Evolutionary conservation across 2,329 filamentous ascomycete species (phyloP).

Genomic region (Talaromyces sp.): DNA sequence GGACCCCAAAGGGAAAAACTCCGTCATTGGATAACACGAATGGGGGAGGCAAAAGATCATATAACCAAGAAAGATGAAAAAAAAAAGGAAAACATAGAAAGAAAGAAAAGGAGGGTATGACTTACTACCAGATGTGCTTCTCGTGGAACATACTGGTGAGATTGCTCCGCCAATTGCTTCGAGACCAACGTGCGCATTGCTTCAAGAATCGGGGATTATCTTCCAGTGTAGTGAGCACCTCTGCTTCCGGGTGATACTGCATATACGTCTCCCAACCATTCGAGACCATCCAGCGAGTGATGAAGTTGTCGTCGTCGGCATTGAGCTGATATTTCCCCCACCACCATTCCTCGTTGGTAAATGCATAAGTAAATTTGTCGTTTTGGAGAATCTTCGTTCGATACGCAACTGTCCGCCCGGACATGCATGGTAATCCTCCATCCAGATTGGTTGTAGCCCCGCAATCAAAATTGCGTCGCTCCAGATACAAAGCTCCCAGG

Average conservation of each 20-base stretch:
- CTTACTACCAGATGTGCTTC: conserved; percentile 84
- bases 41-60: background rate
- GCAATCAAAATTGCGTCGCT: conserved; percentile 94
- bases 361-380: conserved; percentile 80
- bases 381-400: conserved; percentile 84
- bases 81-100: conserved; percentile 10
- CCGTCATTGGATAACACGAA: too few species aligned
- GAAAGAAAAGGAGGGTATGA: conserved; percentile 32
- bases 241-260: conserved; percentile 88
- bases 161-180: conserved; percentile 98
- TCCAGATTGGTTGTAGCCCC: conserved; percentile 94
- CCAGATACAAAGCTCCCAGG: conserved; percentile 87
- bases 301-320: conserved; percentile 97
- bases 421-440: conserved; percentile 95
- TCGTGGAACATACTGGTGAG: conserved; percentile 86
- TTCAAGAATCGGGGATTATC: conserved; percentile 86
- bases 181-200: conserved; percentile 91
- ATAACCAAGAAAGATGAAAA: background rate
- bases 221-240: conserved; percentile 90
- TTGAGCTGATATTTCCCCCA: conserved; percentile 81
- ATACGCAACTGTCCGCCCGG: conserved; percentile 90
- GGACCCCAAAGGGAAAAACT: background rate
- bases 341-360: conserved; percentile 88
- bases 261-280: conserved; percentile 94
- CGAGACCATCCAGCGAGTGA: conserved; percentile 91